phyloP scores from a whole-genome alignment of 1,284 basidiomycete species.

The Coniophora puteana region DNA sequence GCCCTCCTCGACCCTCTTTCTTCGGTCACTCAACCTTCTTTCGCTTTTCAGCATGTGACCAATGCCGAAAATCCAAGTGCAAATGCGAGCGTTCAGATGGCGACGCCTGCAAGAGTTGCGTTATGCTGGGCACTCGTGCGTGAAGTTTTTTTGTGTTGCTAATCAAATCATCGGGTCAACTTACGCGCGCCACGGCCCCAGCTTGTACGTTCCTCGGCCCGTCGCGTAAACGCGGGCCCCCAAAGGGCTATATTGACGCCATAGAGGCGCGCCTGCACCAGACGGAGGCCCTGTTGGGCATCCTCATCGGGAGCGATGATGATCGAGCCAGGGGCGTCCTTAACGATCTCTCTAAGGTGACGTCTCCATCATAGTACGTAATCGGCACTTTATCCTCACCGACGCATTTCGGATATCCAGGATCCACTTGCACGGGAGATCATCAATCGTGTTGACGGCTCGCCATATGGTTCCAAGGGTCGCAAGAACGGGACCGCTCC shows the following conservation, averaged over 20 bases:
- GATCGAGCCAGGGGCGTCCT: constrained; percentile 58
- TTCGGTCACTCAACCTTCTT: constrained; percentile 1
- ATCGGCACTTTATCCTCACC: too few species aligned
- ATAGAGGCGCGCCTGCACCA: constrained; percentile 86
- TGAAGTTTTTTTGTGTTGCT: constrained; percentile 26
- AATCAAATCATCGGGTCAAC: constrained; percentile 32
- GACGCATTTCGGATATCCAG: constrained; percentile 33
- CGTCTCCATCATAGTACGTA: too few species aligned
- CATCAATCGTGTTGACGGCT: constrained; percentile 69
- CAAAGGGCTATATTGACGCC: constrained; percentile 88
- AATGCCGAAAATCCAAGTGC: constrained; percentile 56
- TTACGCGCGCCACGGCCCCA: too few species aligned
- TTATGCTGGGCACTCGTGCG: constrained; percentile 66
- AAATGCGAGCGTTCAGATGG: constrained; percentile 24
- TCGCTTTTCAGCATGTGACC: constrained; percentile 60
- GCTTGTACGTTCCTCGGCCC: constrained; percentile 79
- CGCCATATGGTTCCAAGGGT: constrained; percentile 70
- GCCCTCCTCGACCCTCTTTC: neutral
- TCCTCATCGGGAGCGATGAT: constrained; percentile 67
- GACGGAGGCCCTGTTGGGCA: constrained; percentile 80
- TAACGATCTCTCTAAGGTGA: constrained; percentile 39
- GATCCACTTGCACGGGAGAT: constrained; percentile 74
- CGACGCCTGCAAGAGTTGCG: constrained; percentile 56
- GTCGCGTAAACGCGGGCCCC: constrained; percentile 78
- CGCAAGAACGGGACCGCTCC: constrained; percentile 35